phyloP scores from a whole-genome alignment of 2,329 filamentous ascomycete species.

The Xylariaceae sp. region DNA sequence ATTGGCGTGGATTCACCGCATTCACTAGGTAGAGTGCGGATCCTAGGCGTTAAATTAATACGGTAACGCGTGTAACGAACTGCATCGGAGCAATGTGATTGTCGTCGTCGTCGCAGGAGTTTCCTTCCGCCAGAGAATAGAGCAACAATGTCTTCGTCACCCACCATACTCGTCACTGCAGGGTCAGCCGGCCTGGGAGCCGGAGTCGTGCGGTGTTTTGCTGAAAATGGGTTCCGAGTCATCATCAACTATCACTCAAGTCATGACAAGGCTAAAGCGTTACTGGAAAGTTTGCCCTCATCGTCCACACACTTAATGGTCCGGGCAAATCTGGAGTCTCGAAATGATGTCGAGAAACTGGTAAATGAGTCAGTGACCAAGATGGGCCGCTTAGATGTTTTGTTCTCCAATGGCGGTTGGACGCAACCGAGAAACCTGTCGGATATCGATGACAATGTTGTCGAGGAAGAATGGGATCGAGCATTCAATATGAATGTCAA shows the following conservation, averaged over 20 bases:
- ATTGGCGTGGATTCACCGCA: no score
- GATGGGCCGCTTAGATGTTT: not conserved
- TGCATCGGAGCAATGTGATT: no score
- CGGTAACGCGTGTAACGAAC: no score
- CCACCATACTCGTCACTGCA: not conserved
- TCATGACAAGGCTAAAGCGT: not conserved
- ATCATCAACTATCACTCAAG: not conserved
- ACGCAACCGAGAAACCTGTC: not conserved
- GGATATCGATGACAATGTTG: conserved; percentile 9
- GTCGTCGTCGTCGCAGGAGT: no score
- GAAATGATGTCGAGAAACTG: not conserved
- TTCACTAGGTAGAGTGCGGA: no score
- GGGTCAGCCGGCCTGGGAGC: not conserved
- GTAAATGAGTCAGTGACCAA: not conserved
- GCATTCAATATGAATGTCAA: conserved; percentile 62
- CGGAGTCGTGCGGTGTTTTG: not conserved
- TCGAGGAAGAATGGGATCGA: conserved; percentile 56
- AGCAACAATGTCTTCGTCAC: not conserved
- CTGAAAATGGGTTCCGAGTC: not conserved
- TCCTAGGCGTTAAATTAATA: no score
- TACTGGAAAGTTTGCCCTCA: not conserved
- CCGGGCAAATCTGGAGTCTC: not conserved
- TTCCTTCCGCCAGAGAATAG: no score
- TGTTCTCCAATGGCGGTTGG: not conserved
- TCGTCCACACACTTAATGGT: not conserved